A percentile compares a stretch with the other conserved stretches of the same genome.
phyloP scores from a whole-genome alignment of 768 basidiomycete species.

The Mycena filopes region DNA sequence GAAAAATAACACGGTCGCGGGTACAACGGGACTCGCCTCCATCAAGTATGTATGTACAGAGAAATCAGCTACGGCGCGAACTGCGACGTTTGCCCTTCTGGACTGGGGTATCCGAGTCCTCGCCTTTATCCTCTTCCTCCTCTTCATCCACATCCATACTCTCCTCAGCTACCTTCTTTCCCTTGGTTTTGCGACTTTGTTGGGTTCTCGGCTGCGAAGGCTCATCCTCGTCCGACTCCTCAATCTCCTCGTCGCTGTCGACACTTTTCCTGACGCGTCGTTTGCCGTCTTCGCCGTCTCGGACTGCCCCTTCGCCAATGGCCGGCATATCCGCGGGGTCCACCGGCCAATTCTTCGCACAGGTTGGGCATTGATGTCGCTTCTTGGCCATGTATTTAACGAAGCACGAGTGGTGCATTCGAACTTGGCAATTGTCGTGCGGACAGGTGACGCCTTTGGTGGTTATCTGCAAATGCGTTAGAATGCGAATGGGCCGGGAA shows the following conservation, averaged over 20 bases:
- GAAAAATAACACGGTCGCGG: conserved; percentile 16
- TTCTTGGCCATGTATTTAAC: conserved; percentile 57
- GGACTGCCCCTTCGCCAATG: conserved; percentile 77
- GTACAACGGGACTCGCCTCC: neutral
- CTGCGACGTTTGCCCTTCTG: conserved; percentile 30
- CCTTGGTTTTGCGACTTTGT: conserved; percentile 40
- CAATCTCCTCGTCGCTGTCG: conserved; percentile 52
- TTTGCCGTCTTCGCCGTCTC: conserved; percentile 65
- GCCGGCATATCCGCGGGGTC: conserved; percentile 59
- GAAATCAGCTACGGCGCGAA: conserved; percentile 20
- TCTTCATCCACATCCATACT: conserved; percentile 59
- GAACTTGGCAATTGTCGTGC: conserved; percentile 68
- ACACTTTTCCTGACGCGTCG: conserved; percentile 46
- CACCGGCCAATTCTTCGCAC: conserved; percentile 68
- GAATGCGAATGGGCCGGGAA: neutral
- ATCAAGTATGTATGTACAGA: no score
- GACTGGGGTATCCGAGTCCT: conserved; percentile 37
- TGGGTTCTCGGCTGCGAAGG: conserved; percentile 43
- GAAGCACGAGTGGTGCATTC: conserved; percentile 76
- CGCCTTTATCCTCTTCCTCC: conserved; percentile 46
- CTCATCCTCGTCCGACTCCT: conserved; percentile 38
- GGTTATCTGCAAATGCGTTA: conserved; percentile 58
- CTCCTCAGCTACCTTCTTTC: conserved; percentile 39
- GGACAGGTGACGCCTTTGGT: conserved; percentile 76
- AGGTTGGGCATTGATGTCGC: conserved; percentile 65